These are phyloP conservation scores for Inosperma sp. DNA, from an alignment of 768 basidiomycete species.

Conservation along the genomic window DNA sequence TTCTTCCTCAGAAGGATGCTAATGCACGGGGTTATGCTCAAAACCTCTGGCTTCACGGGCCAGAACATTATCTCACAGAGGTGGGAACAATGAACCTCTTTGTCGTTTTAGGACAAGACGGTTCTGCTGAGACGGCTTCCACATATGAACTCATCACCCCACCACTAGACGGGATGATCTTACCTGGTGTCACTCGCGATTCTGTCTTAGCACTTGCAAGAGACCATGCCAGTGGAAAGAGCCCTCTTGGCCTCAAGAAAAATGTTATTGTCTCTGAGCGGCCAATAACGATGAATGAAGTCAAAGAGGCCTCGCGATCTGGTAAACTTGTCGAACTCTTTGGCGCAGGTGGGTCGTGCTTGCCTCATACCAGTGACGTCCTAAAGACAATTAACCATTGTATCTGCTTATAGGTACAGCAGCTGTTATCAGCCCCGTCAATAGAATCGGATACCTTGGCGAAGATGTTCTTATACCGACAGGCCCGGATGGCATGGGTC, in stretches of 20 bases:
- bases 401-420: constrained; percentile 59
- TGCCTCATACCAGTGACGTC: not conserved
- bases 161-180: constrained; percentile 84
- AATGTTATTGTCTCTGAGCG: constrained; percentile 62
- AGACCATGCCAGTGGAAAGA: constrained; percentile 50
- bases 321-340: constrained; percentile 78
- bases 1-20: constrained; percentile 79
- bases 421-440: constrained; percentile 67
- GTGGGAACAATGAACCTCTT: constrained; percentile 96
- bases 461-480: constrained; percentile 60
- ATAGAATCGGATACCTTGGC: constrained; percentile 69
- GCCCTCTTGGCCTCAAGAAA: constrained; percentile 48
- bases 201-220: constrained; percentile 71
- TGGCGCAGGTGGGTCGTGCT: constrained; percentile 55
- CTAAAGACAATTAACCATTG: constrained; percentile 1
- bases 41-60: constrained; percentile 86
- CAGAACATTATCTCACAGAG: constrained; percentile 56
- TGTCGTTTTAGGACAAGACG: constrained; percentile 67
- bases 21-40: constrained; percentile 76
- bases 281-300: constrained; percentile 70
- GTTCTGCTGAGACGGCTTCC: too few species aligned
- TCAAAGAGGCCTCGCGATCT: constrained; percentile 52
- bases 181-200: constrained; percentile 89
- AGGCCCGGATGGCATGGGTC: constrained; percentile 73
- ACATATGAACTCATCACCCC: constrained; percentile 82